phyloP scores from a whole-genome alignment of 2,329 filamentous ascomycete genomes.

The Ceratocystis lukuohia region DNA sequence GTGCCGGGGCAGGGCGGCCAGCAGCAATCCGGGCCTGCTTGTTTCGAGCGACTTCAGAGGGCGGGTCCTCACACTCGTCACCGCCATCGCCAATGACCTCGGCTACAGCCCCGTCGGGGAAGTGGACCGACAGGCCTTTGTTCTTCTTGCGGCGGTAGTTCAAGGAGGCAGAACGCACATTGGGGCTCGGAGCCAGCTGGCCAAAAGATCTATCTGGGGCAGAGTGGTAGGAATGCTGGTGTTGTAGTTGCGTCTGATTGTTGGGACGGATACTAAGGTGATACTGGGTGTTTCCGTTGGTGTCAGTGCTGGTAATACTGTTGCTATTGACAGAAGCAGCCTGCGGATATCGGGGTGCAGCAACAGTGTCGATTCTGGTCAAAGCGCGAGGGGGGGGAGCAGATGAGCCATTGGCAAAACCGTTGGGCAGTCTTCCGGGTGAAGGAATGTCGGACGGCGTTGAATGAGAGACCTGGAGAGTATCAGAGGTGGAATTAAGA shows the following conservation, averaged over 20 bases:
- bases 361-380: constrained; percentile 42
- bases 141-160: constrained; percentile 34
- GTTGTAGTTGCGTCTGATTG: constrained; percentile 8
- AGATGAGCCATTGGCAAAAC: constrained; percentile 22
- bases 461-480: constrained; percentile 40
- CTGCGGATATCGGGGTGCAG: constrained; percentile 43
- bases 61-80: constrained; percentile 65
- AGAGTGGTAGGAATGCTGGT: constrained; percentile 25
- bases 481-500: constrained; percentile 41
- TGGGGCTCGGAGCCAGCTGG: constrained; percentile 29
- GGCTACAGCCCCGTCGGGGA: constrained; percentile 51
- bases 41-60: constrained; percentile 53
- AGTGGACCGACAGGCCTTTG: constrained; percentile 62
- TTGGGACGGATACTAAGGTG: constrained; percentile 15
- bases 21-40: constrained; percentile 29
- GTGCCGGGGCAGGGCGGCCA: constrained; percentile 22
- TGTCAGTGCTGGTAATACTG: neutral
- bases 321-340: constrained; percentile 24
- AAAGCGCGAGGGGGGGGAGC: constrained; percentile 14
- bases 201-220: constrained; percentile 34
- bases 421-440: constrained; percentile 27
- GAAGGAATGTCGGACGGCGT: constrained; percentile 24
- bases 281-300: constrained; percentile 1
- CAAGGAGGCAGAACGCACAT: constrained; percentile 27
- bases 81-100: constrained; percentile 84